These are phyloP conservation scores for Rhodomyrtus psidioides DNA, from an alignment of 441 rosid genomes.

Conservation along the genomic window DNA sequence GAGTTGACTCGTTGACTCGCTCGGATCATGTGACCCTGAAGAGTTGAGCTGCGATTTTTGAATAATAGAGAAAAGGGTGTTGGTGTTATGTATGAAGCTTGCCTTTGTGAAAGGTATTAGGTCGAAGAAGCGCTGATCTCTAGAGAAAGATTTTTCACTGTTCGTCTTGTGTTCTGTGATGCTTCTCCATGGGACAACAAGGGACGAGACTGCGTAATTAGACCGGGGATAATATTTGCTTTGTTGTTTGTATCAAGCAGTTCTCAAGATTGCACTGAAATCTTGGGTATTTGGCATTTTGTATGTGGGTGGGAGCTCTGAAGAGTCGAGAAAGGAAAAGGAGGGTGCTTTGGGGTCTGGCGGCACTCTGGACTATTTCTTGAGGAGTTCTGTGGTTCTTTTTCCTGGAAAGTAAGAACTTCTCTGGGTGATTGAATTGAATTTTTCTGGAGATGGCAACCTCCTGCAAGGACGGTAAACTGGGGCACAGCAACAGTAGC, in stretches of 20 bases:
- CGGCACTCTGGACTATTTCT: background rate
- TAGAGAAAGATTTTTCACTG: slow-evolving; percentile 24
- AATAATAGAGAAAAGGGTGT: background rate
- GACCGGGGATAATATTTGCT: slow-evolving; percentile 16
- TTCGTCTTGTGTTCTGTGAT: slow-evolving; percentile 53
- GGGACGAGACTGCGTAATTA: background rate
- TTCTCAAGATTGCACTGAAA: slow-evolving; percentile 3
- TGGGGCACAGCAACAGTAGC: slow-evolving; percentile 19
- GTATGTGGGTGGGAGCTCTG: background rate
- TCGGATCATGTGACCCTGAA: background rate
- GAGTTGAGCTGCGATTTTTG: background rate
- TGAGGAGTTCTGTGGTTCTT: slow-evolving; percentile 15
- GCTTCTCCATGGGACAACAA: slow-evolving; percentile 31
- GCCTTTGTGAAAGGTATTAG: slow-evolving; percentile 28
- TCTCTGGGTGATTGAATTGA: background rate
- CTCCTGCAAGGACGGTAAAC: slow-evolving; percentile 86
- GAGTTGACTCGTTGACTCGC: background rate
- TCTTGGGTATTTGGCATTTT: background rate
- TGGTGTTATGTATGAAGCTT: background rate
- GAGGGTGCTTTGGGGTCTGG: background rate
- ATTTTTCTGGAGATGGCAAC: slow-evolving; percentile 48
- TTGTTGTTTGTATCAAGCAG: slow-evolving; percentile 16
- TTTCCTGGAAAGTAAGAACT: slow-evolving; percentile 1
- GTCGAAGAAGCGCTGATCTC: slow-evolving; percentile 51
- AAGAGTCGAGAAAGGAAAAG: background rate